Percentiles rank a stretch among this genome's conserved stretches.
These are phyloP conservation scores for Didymellaceae sp. DNA, from an alignment of 2,329 filamentous ascomycete genomes.

Conservation along the genomic window DNA sequence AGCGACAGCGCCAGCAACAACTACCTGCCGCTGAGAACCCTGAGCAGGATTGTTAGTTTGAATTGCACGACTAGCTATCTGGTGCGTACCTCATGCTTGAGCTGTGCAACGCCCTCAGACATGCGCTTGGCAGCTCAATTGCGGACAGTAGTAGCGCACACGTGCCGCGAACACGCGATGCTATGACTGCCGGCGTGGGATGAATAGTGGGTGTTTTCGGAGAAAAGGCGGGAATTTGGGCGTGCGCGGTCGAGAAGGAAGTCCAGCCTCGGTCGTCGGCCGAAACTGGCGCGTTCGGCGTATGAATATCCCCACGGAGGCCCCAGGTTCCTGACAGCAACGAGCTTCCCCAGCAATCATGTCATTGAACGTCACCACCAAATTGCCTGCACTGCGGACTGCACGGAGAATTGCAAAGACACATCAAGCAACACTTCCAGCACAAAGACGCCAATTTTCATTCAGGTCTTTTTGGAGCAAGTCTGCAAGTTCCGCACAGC, in stretches of 20 bases:
- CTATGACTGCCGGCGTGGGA: conserved; percentile 22
- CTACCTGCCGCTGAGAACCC: conserved; percentile 71
- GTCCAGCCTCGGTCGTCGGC: conserved; percentile 15
- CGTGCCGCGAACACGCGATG: conserved; percentile 22
- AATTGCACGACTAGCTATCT: conserved; percentile 1
- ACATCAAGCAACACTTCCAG: conserved; percentile 6
- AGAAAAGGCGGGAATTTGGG: conserved; percentile 17
- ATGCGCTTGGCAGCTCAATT: conserved; percentile 60
- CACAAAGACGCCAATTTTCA: conserved; percentile 19
- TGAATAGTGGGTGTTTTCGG: conserved; percentile 22
- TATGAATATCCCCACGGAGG: conserved; percentile 19
- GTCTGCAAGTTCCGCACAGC: conserved; percentile 23
- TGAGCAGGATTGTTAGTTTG: conserved; percentile 39
- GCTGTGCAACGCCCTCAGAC: conserved; percentile 67
- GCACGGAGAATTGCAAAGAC: conserved; percentile 11
- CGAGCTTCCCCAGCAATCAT: conserved; percentile 24
- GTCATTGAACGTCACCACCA: conserved; percentile 38
- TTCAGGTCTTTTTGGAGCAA: conserved; percentile 30
- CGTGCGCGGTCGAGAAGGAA: conserved; percentile 16
- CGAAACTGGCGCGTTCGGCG: conserved; percentile 18
- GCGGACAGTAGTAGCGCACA: conserved; percentile 22
- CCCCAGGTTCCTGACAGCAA: conserved; percentile 7
- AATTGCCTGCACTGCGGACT: conserved; percentile 16
- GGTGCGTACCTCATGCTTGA: conserved; percentile 69
- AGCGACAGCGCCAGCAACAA: conserved; percentile 71